Base-by-base conservation (phyloP, 768 basidiomycete species). In the Mycena pura region DNA sequence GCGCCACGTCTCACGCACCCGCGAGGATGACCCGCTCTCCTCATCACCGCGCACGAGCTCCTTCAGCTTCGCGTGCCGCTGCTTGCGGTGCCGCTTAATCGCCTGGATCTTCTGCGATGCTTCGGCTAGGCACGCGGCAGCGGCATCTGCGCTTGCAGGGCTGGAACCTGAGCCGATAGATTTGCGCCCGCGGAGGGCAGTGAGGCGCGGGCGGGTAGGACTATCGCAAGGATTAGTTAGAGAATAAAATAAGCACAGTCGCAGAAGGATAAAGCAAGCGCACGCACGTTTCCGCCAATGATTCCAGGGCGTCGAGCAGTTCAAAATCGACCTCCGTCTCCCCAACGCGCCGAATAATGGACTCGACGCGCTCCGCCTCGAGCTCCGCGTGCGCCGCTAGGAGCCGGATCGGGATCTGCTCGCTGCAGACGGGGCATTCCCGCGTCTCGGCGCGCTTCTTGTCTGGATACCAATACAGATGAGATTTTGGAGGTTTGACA, bases 391-490 rank as follows among this genome's bases (percentile, higher is more conserved):
- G 92, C 56, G 77, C 79, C 3, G 78, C 79, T 15, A 93, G 78
- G n/a, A 93, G 80, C 13, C 91, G 86, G 22, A 92, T 69, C 14
- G 92, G 91, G 39, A 94, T 89, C 36, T 71, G 71, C 70, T 93
- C 91, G 14, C 81, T 76, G 74, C 92, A 94, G 36, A 89, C 84
- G 2, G 92, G 92, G 69, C 92, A 94, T 59, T 78, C 78, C 57
- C 86, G 80, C 3, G 90, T 93, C 70, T 92, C 91, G 17, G 88
- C 91, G 41, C 88, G 85, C 71, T 86, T 90, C 41, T 57, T 51
- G 54, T 65, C 64, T 65, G 41, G 32, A 39, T n/a, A n/a, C 34
- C 29, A 32, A 19, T 29, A 41, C 15, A 11, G 44, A 34, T 44
- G 43, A 27, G 11, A 29, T 13, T 45, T 5, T 24, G 8, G 5